Evolutionary conservation across 768 basidiomycete species (phyloP), one percentile per base, ranked within the genome.

Genomic region (Boletus speciosus): DNA sequence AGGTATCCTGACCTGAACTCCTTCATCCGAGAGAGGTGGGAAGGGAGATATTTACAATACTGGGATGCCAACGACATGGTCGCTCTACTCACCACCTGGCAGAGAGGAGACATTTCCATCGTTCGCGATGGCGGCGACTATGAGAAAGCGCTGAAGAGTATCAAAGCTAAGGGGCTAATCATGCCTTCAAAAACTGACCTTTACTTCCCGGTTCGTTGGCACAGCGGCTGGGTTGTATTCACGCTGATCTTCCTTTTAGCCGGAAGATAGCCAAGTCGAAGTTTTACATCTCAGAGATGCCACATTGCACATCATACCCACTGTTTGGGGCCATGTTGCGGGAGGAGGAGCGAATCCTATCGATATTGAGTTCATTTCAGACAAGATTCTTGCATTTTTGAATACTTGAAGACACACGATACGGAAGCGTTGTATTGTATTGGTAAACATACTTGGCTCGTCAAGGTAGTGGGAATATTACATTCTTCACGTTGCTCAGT

Each of bases 151-250:
- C 58, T 83, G 55, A 63, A 64, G 11, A 62, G 60, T 15, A 79
- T 84, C 62, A 76, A 77, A 55, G 79, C 80, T 1, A 78, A 74
- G 51, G 83, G 75, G 1, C 62, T 84, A 36, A 77, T 84, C 34
- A 82, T 84, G 80, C 83, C 82, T 19, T 77, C 74, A 52, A 81
- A 78, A 69, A 82, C 81, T 2, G 82, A 83, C 58, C 64, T 84
- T 37, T 83, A 82, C 62, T 84, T 84, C 63, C 76, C 82, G 35
- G 81, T 82, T 55, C 41, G 61, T 60, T 40, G 25, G 15, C 11
- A 38, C n/a, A 5, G 32, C 9, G 32, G 6, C 15, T 29, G 15
- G 19, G 16, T 7, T 39, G 34, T 16, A 19, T 23, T 12, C 39
- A 5, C 19, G 16, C 47, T 61, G 11, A 54, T 34, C 16, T 16